Base-by-base conservation (phyloP, 148 eudicot genomes). In the Camellia granthamiana region DNA sequence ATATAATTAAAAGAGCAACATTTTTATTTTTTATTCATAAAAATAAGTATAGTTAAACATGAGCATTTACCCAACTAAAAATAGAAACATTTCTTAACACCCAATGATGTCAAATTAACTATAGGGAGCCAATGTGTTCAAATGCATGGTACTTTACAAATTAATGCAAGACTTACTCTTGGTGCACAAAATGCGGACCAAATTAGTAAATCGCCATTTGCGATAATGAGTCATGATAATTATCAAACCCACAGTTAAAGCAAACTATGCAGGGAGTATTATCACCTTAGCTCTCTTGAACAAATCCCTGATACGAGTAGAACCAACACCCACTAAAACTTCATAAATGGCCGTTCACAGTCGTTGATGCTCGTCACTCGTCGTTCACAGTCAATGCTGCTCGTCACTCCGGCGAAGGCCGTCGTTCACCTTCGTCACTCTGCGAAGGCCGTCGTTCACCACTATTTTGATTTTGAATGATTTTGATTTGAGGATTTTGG, bases 271-370 rank as follows among this genome's bases (percentile, higher is more conserved):
- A 15, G n/a, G 6, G 14, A 46, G 41, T 49, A 51, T 54, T 69
- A 61, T 83, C 85, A 91, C 97, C 98, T 94, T 94, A 70, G 97
- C 97, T 89, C 97, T 88, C 89, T 92, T 94, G 84, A 94, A 94
- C 79, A 94, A 86, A 87, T 94, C 98, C 86, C 98, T 87, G 77
- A 94, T 88, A 85, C 95, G 97, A 68, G 98, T 91, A 85, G 98
- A 88, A 76, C 98, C 98, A 86, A 94, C 98, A 81, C 98, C 98
- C 78, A 95, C 98, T 75, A 95, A 85, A 52, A 95, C 93, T 89
- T 95, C 97, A 79, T 23, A 0, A 23, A 23, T 89, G 89, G 30
- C 93, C 93, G 23, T 23, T 23, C 23, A 23, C 23, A 23, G 23
- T 23, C 23, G 23, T 0, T 23, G 0, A 23, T 0, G 23, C 61